Conservation (phyloP, 1,139 yeast species). For the Kodamaea anthophila region DNA sequence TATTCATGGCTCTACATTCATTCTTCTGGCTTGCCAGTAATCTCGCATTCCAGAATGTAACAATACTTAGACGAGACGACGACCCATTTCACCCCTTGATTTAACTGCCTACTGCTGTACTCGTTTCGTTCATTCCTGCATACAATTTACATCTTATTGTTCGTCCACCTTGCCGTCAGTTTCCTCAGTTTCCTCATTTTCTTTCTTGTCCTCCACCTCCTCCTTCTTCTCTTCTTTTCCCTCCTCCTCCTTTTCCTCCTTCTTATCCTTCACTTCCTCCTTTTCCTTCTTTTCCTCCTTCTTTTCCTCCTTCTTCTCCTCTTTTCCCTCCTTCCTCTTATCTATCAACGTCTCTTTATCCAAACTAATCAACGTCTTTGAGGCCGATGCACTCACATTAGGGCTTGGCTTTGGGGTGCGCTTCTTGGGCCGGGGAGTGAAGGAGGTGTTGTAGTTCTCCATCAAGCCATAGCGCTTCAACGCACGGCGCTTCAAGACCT, state of each 20-base stretch:
- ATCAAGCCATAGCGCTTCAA: slow-evolving; percentile 38
- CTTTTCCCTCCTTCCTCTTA: slow-evolving; percentile 12
- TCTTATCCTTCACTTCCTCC: slow-evolving; percentile 4
- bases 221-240: slow-evolving; percentile 1
- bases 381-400: slow-evolving; percentile 2
- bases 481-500: slow-evolving; percentile 46
- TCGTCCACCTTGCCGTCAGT: not conserved
- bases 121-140: no score
- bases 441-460: slow-evolving; percentile 35
- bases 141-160: no score
- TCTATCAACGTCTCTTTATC: slow-evolving; percentile 41
- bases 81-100: no score
- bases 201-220: not conserved
- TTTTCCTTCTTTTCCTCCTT: slow-evolving; percentile 5
- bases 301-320: slow-evolving; percentile 4
- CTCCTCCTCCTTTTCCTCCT: not conserved
- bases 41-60: no score
- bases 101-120: no score
- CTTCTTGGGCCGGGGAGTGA: slow-evolving; percentile 28
- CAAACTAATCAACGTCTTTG: slow-evolving; percentile 26
- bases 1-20: no score
- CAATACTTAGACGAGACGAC: no score
- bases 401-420: slow-evolving; percentile 7
- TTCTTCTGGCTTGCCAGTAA: no score
- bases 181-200: not conserved